Evolutionary conservation across 1,139 yeast species (phyloP), one percentile per base, ranked within the genome.

Genomic region (Kurtzmaniella natalensis): DNA sequence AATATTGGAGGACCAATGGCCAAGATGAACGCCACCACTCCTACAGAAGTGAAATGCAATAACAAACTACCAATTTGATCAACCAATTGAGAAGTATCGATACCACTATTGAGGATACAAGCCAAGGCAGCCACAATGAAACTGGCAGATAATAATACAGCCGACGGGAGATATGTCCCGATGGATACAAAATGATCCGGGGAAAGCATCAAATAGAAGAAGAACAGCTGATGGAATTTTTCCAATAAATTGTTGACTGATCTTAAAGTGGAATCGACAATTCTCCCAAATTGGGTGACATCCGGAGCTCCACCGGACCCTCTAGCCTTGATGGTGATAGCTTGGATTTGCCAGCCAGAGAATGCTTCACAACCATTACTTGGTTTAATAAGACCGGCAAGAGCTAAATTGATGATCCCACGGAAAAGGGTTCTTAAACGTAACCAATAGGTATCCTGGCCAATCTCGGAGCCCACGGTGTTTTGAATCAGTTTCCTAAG

Each of bases 281-380:
- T 71, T 53, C 98, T 73, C 4, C 98, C 98, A 55, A 86, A 81
- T 21, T 94, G 88, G 0, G 97, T 92, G 33, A 92, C 79, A 59
- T 92, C 97, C 32, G 70, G 70, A 3, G 73, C 71, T 1, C 84
- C 85, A 4, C 53, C 50, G 1, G 63, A 64, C 1, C 81, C 83
- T 20, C 59, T 59, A 0, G 95, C 96, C 37, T 73, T 73, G 26
- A 94, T 56, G 1, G 97, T 86, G 23, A 92, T 60, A 0, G 97
- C 83, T 57, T 92, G 97, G 38, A 94, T 85, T 55, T 94, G 84
- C 95, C 96, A 92, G 2, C 97, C 97, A 33, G 94, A 82, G 54
- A 92, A 92, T 9, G 89, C 87, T 53, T 89, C 96, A 45, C 88
- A 80, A 3, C 96, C 95, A 33, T 77, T 70, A 1, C 71, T 55